Base-by-base conservation (phyloP, 2,329 filamentous ascomycete species). In the Pyrenophora tritici-repentis region DNA sequence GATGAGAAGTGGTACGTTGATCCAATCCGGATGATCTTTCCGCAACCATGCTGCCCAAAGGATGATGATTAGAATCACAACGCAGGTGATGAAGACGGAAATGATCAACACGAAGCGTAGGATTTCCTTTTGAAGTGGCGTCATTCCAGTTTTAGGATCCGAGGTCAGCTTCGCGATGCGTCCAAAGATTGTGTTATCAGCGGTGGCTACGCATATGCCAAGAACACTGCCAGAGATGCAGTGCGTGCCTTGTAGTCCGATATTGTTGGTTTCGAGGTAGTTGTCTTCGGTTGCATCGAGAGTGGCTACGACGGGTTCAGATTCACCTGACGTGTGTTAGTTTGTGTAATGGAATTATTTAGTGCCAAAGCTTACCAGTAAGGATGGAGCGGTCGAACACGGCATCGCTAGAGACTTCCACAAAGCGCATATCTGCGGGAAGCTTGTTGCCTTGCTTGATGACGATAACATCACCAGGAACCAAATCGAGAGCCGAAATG, bases 171-270 rank as follows among this genome's bases (percentile, higher is more conserved):
- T 85, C 1, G 89, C 88, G 58, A 92, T 89, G 40, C 86, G 83
- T 7, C 89, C 88, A 70, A 92, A 91, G 17, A 92, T 85, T 0
- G 89, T 91, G 12, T 76, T 78, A 66, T 90, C 86, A 7, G 88
- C 88, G 0, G 86, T 91, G 1, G 85, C 83, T 9, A 92, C 84
- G 2, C 90, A 86, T 8, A 91, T 73, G 14, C 86, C 88, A 12
- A 81, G 76, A 43, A 83, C 86, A 17, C 78, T 85, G 3, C 89
- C 89, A 6, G 85, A 85, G 3, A 88, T 84, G 59, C 88, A 91
- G 63, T 91, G 87, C 0, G 89, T 91, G n/a, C 89, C 88, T 66
- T 91, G 88, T 8, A 92, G 79, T 17, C 88, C 88, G 45, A 92
- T 89, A 61, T 85, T 88, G 44, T 83, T 83, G 3, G 88, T 91